Conservation (phyloP, 441 rosid genomes). For the Erodium moschatum region DNA sequence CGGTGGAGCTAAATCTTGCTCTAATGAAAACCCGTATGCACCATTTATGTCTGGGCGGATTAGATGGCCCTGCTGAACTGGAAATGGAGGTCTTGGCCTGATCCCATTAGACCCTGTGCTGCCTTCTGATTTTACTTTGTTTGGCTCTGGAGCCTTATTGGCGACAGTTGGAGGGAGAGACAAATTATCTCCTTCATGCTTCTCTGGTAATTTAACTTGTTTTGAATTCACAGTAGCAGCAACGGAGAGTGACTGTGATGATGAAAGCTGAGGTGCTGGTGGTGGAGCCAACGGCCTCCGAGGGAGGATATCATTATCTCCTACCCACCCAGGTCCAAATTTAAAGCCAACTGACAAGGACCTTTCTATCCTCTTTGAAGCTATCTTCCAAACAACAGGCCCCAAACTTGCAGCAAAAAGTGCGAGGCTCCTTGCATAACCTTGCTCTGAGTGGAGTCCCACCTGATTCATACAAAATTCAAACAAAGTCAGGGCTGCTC, state of each 20-base stretch:
- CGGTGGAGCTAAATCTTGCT: slow-evolving; percentile 57
- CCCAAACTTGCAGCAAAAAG: slow-evolving; percentile 88
- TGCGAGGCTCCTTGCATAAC: slow-evolving; percentile 91
- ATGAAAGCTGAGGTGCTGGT: background rate
- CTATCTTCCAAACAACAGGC: slow-evolving; percentile 75
- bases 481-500: background rate
- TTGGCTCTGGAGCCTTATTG: background rate
- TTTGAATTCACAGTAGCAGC: too few relatives aligned
- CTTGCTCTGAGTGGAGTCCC: slow-evolving; percentile 81
- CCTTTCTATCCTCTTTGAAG: slow-evolving; percentile 68
- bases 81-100: background rate
- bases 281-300: background rate
- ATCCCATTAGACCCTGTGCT: background rate
- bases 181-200: too few relatives aligned
- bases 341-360: slow-evolving; percentile 70
- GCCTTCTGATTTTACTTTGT: background rate
- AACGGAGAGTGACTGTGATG: too few relatives aligned
- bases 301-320: slow-evolving; percentile 85
- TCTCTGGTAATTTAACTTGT: too few relatives aligned
- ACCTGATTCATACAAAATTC: slow-evolving; percentile 38
- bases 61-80: background rate
- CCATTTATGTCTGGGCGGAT: background rate
- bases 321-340: slow-evolving; percentile 98
- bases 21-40: too few relatives aligned
- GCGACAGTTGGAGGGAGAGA: background rate